Conservation (phyloP, 768 basidiomycete species). For the Lyophyllum semitale region DNA sequence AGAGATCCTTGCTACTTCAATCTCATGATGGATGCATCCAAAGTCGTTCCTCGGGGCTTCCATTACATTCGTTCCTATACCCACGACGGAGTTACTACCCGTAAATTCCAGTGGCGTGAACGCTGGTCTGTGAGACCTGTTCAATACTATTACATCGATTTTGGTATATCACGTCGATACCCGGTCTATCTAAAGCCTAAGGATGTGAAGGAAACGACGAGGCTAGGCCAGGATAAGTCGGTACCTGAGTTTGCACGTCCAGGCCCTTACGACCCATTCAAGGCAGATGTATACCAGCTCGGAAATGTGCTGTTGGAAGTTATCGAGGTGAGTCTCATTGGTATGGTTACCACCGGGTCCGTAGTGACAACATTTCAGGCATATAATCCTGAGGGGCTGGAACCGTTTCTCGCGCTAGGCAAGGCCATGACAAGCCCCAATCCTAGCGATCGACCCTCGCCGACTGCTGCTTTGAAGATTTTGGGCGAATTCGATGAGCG, state of each 20-base stretch:
- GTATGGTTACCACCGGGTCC: neutral
- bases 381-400: neutral
- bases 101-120: neutral
- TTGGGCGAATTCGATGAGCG: neutral
- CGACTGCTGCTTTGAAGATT: neutral
- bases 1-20: too few relatives aligned
- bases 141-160: too few relatives aligned
- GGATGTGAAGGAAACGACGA: neutral
- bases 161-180: too few relatives aligned
- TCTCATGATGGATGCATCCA: too few relatives aligned
- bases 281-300: neutral
- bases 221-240: neutral
- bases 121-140: too few relatives aligned
- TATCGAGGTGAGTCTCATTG: neutral
- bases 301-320: neutral
- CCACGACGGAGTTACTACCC: neutral
- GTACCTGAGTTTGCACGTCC: neutral
- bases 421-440: neutral
- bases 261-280: constrained; percentile 1
- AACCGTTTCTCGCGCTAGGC: neutral
- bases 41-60: too few relatives aligned
- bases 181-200: neutral
- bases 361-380: neutral
- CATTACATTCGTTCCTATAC: neutral
- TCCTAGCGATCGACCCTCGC: too few relatives aligned